Conservation (phyloP, 2,329 filamentous ascomycete species). For the Neodidymelliopsis sp. region DNA sequence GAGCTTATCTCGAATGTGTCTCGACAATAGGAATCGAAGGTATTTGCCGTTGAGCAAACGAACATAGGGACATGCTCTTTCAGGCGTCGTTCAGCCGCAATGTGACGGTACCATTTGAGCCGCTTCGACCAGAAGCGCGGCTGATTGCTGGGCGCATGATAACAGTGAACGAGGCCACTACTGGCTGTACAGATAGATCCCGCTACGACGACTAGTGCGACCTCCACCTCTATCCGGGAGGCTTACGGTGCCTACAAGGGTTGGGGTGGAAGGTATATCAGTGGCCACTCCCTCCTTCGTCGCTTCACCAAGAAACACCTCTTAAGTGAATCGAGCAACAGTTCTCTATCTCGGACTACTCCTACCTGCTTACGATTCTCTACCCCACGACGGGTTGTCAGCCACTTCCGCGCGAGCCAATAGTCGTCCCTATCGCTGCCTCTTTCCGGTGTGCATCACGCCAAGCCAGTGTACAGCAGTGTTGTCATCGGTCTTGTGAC, state of each 20-base stretch:
- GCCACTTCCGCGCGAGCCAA: slow-evolving; percentile 5
- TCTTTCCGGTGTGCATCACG: slow-evolving; percentile 28
- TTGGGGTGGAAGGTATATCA: slow-evolving; percentile 47
- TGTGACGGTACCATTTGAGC: slow-evolving; percentile 19
- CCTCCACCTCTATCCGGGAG: slow-evolving; percentile 34
- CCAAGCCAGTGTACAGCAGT: slow-evolving; percentile 44
- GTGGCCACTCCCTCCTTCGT: slow-evolving; percentile 27
- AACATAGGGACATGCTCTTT: not conserved
- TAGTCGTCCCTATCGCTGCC: slow-evolving; percentile 12
- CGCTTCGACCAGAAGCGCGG: slow-evolving; percentile 13
- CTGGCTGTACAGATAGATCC: slow-evolving; percentile 29
- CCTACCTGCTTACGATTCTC: slow-evolving; percentile 7
- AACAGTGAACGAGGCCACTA: slow-evolving; percentile 31
- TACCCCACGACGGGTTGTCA: not conserved
- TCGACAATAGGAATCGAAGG: slow-evolving; percentile 6
- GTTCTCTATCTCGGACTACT: not conserved
- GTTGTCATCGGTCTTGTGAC: slow-evolving; percentile 47
- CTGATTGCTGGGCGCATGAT: slow-evolving; percentile 20
- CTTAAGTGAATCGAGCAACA: not conserved
- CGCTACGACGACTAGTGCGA: slow-evolving; percentile 34
- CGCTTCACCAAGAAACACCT: slow-evolving; percentile 10
- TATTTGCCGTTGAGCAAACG: not conserved
- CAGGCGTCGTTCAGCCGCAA: slow-evolving; percentile 12
- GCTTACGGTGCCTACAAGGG: slow-evolving; percentile 35
- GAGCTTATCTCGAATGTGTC: not conserved